Evolutionary conservation across 768 basidiomycete genomes (phyloP).

Genomic region (Pleurotus ostreatus): DNA sequence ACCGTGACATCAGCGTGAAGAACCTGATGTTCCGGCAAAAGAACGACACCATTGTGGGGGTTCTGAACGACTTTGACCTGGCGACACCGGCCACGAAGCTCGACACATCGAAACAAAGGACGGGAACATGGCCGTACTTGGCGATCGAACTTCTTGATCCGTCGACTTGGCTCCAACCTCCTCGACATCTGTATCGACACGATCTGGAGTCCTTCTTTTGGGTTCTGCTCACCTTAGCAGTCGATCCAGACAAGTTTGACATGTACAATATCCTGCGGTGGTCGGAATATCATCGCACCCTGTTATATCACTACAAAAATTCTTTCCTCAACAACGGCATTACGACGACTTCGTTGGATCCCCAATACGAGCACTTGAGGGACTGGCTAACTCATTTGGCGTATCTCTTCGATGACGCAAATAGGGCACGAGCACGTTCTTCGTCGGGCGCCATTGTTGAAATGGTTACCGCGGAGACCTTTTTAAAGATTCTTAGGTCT

Average conservation of each 20-base stretch:
- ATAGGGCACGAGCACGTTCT: background rate
- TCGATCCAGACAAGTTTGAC: background rate
- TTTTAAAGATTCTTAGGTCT: background rate
- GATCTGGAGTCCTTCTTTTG: constrained; percentile 5
- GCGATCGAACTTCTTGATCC: background rate
- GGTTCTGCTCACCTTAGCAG: background rate
- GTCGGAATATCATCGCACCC: background rate
- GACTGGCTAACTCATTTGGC: background rate
- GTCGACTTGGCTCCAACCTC: background rate
- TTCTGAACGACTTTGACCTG: constrained; percentile 6
- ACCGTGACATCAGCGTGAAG: constrained; percentile 1
- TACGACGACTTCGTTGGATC: no score
- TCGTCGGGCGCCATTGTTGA: background rate
- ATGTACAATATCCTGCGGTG: background rate
- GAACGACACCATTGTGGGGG: background rate
- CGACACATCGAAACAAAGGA: background rate
- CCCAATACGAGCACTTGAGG: no score
- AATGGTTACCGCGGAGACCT: background rate
- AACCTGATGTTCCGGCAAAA: background rate
- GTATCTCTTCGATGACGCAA: background rate
- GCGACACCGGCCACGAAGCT: background rate
- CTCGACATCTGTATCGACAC: background rate
- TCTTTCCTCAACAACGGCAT: no score
- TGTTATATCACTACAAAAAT: background rate
- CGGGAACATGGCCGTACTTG: background rate